phyloP scores from a whole-genome alignment of 306 rosid genomes.

The Malus sylvestris region DNA sequence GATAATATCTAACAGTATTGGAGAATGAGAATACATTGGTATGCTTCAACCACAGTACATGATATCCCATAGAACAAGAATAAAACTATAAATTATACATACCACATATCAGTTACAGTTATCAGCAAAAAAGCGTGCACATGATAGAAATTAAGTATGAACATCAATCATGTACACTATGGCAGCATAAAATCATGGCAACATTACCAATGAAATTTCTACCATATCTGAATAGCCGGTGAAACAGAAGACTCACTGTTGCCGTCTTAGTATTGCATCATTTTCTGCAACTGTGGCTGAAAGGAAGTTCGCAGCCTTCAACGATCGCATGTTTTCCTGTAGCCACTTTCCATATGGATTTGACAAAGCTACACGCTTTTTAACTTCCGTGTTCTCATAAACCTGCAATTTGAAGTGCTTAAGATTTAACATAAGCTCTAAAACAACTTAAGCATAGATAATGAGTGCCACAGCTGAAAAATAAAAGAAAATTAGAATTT shows the following conservation, averaged over 20 bases:
- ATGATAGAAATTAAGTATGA: background rate
- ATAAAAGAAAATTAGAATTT: background rate
- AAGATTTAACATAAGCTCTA: conserved; percentile 13
- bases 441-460: background rate
- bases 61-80: background rate
- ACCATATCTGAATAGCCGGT: background rate
- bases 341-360: conserved; percentile 90
- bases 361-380: conserved; percentile 81
- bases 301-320: conserved; percentile 71
- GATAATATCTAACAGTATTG: background rate
- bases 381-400: conserved; percentile 92
- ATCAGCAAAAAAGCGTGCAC: background rate
- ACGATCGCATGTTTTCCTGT: conserved; percentile 65
- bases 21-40: background rate
- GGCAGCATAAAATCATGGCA: background rate
- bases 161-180: background rate
- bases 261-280: conserved; percentile 72
- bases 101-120: background rate
- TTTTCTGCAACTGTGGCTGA: conserved; percentile 68
- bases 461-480: background rate
- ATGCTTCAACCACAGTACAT: background rate
- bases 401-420: conserved; percentile 54
- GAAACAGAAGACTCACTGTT: conserved; percentile 71
- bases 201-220: conserved; percentile 9
- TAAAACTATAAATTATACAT: background rate